Conservation (phyloP, 2,329 filamentous ascomycete genomes). For the Tolypocladium pustulatum region DNA sequence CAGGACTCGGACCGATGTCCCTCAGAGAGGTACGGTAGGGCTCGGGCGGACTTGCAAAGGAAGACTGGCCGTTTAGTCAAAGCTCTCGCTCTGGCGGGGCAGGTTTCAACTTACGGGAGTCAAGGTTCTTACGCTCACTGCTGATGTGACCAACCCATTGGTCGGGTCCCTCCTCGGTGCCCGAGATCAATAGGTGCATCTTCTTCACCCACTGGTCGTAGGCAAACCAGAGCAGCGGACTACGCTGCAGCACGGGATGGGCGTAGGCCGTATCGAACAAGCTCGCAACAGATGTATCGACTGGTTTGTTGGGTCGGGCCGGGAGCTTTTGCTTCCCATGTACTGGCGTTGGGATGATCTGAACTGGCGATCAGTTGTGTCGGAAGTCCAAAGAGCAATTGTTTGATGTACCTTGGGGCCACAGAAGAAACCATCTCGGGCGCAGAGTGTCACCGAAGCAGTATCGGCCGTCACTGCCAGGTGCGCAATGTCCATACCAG, state of each 20-base stretch:
- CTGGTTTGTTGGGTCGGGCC: conserved; percentile 27
- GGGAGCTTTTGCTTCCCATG: background rate
- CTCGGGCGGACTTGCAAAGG: conserved; percentile 31
- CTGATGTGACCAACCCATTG: conserved; percentile 37
- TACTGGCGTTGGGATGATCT: conserved; percentile 17
- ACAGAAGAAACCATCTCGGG: conserved; percentile 34
- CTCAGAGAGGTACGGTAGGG: conserved; percentile 30
- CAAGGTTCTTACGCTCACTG: conserved; percentile 21
- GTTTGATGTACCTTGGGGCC: conserved; percentile 26
- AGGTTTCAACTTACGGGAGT: conserved; percentile 16
- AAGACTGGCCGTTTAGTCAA: conserved; percentile 21
- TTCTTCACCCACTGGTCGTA: conserved; percentile 35
- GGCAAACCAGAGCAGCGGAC: conserved; percentile 29
- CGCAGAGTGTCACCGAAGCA: conserved; percentile 30
- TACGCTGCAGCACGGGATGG: conserved; percentile 33
- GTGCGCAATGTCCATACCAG: conserved; percentile 32
- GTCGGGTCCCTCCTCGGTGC: conserved; percentile 33
- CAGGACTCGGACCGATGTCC: conserved; percentile 21
- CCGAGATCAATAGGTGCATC: conserved; percentile 32
- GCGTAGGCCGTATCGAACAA: conserved; percentile 41
- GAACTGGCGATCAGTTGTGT: background rate
- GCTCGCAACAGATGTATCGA: conserved; percentile 35
- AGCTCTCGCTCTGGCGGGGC: accelerated
- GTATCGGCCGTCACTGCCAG: conserved; percentile 32
- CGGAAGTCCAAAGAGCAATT: background rate